These are phyloP conservation scores for Leccinum olivaceopallidum DNA, from an alignment of 768 basidiomycete genomes.

Conservation along the genomic window DNA sequence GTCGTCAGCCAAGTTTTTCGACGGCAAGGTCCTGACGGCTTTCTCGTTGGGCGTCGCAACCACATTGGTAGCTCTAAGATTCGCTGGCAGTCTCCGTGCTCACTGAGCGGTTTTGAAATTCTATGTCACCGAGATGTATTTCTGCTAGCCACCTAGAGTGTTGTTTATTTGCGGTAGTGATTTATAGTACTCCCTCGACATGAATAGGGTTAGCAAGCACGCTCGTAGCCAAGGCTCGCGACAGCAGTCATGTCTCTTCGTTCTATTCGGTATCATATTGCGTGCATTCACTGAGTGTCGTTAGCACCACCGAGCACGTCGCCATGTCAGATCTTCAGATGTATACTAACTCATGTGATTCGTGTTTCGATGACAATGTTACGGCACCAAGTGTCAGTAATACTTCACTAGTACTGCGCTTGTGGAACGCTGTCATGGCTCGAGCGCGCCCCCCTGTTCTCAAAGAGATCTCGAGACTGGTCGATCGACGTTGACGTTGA, in stretches of 20 bases:
- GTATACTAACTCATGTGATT: too few species aligned
- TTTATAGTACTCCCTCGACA: neutral
- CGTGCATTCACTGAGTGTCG: too few species aligned
- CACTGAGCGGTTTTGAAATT: neutral
- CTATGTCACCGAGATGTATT: neutral
- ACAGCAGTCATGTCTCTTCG: neutral
- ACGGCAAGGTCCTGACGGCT: slow-evolving; percentile 22
- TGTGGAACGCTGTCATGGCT: neutral
- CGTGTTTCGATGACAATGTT: too few species aligned
- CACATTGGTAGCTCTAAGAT: slow-evolving; percentile 13
- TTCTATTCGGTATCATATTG: neutral
- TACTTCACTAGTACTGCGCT: neutral
- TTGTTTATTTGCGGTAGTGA: neutral
- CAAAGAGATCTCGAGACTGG: neutral
- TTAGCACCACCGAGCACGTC: neutral
- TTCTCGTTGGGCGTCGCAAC: slow-evolving; percentile 32
- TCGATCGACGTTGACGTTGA: neutral
- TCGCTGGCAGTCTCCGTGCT: slow-evolving; percentile 9
- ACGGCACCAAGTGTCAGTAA: neutral
- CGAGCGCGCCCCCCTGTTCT: neutral
- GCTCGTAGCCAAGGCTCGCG: neutral
- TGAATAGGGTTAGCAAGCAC: neutral
- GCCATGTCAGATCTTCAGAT: too few species aligned
- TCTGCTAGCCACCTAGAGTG: neutral
- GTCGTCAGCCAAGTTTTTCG: neutral